Base-by-base conservation (phyloP, 495 filamentous ascomycete species). In the Penicillium ochrochloron region DNA sequence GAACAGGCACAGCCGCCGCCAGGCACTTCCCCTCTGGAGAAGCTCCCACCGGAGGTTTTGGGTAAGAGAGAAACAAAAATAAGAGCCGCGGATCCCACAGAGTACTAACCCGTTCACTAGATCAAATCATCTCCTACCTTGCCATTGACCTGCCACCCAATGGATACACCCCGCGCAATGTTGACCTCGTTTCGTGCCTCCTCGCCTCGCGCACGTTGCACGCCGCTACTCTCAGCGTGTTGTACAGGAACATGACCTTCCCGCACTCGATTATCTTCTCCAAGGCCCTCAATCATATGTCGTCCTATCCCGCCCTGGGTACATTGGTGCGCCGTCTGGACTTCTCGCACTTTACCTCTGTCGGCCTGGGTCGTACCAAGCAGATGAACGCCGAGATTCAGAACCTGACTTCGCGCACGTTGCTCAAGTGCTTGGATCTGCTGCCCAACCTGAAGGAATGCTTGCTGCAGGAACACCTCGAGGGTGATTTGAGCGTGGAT, bases 311-410 rank as follows among this genome's bases (percentile, higher is more conserved):
- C 14, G 84, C 87, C 14, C 81, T 94, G 56, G 92, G 92, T 19
- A 90, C 88, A 35, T 86, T 95, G 58, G 91, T 95, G 39, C 86
- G 89, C 56, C 88, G 92, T 44, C 78, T 95, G 31, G 92, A 96
- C 76, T 93, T 96, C 74, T 92, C 91, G 48, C 91, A 94, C 80
- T 94, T 94, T 77, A 95, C 92, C 70, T 92, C 92, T 7, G 84
- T 91, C 19, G 91, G 91, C 29, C 80, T 93, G 39, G 93, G 93
- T 68, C 85, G 89, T 55, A 94, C 90, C 50, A 90, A 86, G 68
- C 87, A 90, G 77, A 90, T 93, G 85, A 91, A 92, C 51, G 80
- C 84, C 41, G 86, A 92, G 75, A 91, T 93, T 67, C 89, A 89
- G 74, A 94, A 94, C 74, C 75, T 96, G 69, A 96, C 92, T 29